Percentiles rank a stretch among this genome's conserved stretches.
phyloP scores from a whole-genome alignment of 129 eudicot species.

The Solidago caesia region DNA sequence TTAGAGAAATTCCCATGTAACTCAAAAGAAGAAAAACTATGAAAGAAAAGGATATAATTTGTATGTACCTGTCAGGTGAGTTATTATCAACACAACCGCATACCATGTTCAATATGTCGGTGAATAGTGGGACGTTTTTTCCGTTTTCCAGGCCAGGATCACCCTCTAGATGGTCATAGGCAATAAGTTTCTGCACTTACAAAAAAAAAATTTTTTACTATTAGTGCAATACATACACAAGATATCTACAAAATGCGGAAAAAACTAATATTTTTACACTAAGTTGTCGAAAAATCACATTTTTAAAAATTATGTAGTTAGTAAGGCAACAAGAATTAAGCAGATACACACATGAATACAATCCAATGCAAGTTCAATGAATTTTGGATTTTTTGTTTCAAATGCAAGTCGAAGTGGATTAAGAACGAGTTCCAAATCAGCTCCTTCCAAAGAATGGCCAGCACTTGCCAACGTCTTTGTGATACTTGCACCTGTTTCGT shows the following conservation, averaged over 20 bases:
- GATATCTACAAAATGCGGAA: neutral
- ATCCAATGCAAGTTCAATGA: constrained; percentile 88
- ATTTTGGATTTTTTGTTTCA: constrained; percentile 77
- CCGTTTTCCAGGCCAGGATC: constrained; percentile 92
- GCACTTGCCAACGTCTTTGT: constrained; percentile 69
- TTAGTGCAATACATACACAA: constrained; percentile 2
- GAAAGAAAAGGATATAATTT: neutral
- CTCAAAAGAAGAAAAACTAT: neutral
- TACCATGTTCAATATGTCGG: constrained; percentile 71
- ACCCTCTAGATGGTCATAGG: constrained; percentile 87
- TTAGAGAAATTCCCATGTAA: neutral
- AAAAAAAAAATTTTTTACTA: neutral
- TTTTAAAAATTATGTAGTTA: constrained; percentile 4
- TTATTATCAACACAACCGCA: constrained; percentile 84
- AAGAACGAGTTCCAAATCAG: constrained; percentile 73
- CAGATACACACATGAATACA: constrained; percentile 75
- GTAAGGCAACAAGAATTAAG: constrained; percentile 1
- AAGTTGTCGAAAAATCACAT: too few species aligned
- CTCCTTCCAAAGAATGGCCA: constrained; percentile 67
- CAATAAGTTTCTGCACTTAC: constrained; percentile 84
- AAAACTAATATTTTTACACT: neutral
- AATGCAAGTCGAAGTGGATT: constrained; percentile 89
- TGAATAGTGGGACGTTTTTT: constrained; percentile 54
- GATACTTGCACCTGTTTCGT: constrained; percentile 38
- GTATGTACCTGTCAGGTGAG: constrained; percentile 75